phyloP scores from a whole-genome alignment of 495 filamentous ascomycete genomes.

The Letharia lupina region DNA sequence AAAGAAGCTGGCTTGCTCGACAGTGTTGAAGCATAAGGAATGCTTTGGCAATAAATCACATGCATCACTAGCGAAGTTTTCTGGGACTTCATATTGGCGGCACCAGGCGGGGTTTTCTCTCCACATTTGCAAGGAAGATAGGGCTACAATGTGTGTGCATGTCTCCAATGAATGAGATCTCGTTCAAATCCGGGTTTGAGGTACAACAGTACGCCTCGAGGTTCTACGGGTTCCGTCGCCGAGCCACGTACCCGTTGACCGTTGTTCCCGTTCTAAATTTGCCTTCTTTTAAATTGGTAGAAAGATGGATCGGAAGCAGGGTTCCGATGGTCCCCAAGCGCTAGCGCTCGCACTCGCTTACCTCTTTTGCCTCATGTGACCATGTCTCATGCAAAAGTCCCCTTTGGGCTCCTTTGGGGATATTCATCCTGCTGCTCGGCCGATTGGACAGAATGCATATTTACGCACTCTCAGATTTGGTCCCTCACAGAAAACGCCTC shows the following conservation, averaged over 20 bases:
- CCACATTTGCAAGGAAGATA: not conserved
- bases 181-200: not conserved
- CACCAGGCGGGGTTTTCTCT: not conserved
- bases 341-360: not conserved
- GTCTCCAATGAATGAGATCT: not conserved
- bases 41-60: constrained; percentile 23
- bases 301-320: not conserved
- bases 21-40: constrained; percentile 32
- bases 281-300: not conserved
- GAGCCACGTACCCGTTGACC: not conserved
- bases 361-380: not conserved
- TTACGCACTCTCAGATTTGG: not conserved
- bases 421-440: not conserved
- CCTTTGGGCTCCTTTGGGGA: not conserved
- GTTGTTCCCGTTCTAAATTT: not conserved
- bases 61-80: constrained; percentile 16
- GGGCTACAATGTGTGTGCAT: constrained; percentile 4
- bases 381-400: not conserved
- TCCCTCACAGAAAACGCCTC: not conserved
- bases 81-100: not conserved
- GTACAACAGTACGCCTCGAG: not conserved
- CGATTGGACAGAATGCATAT: not conserved
- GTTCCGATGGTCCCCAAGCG: not conserved
- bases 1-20: constrained; percentile 50
- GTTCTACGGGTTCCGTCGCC: not conserved